phyloP scores from a whole-genome alignment of 2,329 filamentous ascomycete species.

The Colletotrichum sidae region DNA sequence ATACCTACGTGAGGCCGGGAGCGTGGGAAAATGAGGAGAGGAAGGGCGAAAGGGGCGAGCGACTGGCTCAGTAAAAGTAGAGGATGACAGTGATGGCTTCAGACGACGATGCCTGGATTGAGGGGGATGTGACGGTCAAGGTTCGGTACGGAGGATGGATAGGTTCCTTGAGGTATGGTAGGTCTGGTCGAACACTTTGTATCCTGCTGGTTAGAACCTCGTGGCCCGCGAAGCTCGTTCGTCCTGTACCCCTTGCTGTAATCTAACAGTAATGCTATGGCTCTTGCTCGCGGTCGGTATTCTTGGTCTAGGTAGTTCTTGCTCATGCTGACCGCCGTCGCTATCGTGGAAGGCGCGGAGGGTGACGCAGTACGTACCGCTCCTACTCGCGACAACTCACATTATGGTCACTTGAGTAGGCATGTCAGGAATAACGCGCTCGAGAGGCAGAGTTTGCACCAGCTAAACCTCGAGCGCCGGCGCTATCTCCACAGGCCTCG shows the following conservation, averaged over 20 bases:
- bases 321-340: slow-evolving; percentile 2
- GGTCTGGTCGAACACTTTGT: too few relatives aligned
- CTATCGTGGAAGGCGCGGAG: slow-evolving; percentile 20
- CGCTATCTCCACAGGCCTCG: too few relatives aligned
- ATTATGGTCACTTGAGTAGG: too few relatives aligned
- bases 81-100: slow-evolving; percentile 12
- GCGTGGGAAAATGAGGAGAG: slow-evolving; percentile 17
- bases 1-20: slow-evolving; percentile 19
- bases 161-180: too few relatives aligned
- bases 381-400: background rate
- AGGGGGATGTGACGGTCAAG: background rate
- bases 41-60: slow-evolving; percentile 1
- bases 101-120: slow-evolving; percentile 7
- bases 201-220: too few relatives aligned
- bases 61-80: slow-evolving; percentile 17
- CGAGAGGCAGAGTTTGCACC: too few relatives aligned
- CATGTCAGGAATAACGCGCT: too few relatives aligned
- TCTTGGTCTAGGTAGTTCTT: background rate
- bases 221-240: too few relatives aligned
- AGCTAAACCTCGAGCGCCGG: too few relatives aligned
- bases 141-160: background rate
- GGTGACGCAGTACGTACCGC: slow-evolving; percentile 28
- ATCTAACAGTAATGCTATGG: background rate
- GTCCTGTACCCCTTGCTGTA: background rate
- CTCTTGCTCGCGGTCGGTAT: slow-evolving; percentile 2